Conservation (phyloP, 2,329 filamentous ascomycete species). For the Aspergillus floridensis region DNA sequence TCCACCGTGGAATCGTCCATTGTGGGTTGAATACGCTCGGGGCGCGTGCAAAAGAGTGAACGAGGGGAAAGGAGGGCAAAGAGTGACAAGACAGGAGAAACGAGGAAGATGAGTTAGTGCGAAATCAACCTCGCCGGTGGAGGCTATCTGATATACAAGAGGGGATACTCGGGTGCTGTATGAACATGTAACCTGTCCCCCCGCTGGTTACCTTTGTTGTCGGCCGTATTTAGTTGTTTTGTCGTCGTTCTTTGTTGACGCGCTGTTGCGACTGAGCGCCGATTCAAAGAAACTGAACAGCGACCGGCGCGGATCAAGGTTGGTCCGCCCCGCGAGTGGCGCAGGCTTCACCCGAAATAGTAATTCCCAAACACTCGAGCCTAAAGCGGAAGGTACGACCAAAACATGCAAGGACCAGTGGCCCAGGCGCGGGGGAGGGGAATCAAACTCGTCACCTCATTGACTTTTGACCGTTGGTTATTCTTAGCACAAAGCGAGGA, state of each 20-base stretch:
- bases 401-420: slow-evolving; percentile 17
- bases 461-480: neutral
- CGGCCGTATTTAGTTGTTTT: slow-evolving; percentile 3
- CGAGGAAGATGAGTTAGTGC: neutral
- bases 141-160: neutral
- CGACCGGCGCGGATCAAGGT: slow-evolving; percentile 23
- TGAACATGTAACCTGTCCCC: slow-evolving; percentile 6
- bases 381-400: slow-evolving; percentile 19
- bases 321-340: slow-evolving; percentile 25
- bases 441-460: slow-evolving; percentile 1
- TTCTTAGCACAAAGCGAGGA: slow-evolving; percentile 9
- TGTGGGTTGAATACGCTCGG: slow-evolving; percentile 10
- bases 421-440: slow-evolving; percentile 14
- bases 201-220: slow-evolving; percentile 4
- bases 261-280: slow-evolving; percentile 20
- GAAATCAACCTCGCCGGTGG: neutral
- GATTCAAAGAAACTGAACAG: slow-evolving; percentile 19
- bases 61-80: slow-evolving; percentile 3
- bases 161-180: neutral
- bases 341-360: slow-evolving; percentile 20
- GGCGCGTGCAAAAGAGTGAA: slow-evolving; percentile 8
- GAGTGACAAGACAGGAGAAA: slow-evolving; percentile 1
- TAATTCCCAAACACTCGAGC: slow-evolving; percentile 34
- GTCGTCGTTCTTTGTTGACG: slow-evolving; percentile 20
- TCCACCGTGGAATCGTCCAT: slow-evolving; percentile 54